Evolutionary conservation across 1,284 basidiomycete genomes (phyloP), one percentile per base, ranked within the genome.

Genomic region (Cryptococcus wingfieldii): DNA sequence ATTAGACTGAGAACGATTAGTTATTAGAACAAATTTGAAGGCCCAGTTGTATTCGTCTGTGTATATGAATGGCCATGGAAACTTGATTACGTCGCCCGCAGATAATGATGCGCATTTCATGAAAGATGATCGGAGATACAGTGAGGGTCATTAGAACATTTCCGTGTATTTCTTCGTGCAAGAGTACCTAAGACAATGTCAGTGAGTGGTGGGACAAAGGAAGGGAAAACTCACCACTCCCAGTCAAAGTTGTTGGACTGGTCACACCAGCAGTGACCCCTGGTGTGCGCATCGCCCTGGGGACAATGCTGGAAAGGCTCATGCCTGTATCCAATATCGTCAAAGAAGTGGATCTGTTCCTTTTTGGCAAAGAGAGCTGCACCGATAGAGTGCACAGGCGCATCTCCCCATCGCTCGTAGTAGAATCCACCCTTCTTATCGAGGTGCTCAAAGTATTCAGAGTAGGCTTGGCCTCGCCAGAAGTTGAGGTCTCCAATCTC

Each of bases 321-420:
- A 54, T 79, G 78, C 38, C 70, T 59, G 61, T 79, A 79, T 28
- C 77, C 78, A 55, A 79, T 78, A 63, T 78, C 76, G 42, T 74
- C 72, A 75, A 90, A 89, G 75, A 88, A 89, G 68, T 89, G 86
- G 18, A 90, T 79, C 68, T 89, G 83, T 56, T 86, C 81, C 71
- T 82, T 86, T 50, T 79, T 70, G 2, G 85, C 83, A 65, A 92
- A 89, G 23, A 91, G 71, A 0, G 86, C 83, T 0, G 83, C 87
- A 1, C 86, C 90, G 55, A 92, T 89, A 51, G 85, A 87, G 67
- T 91, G 89, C 8, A 92, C 82, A 4, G 89, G 90, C 8, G 91
- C 90, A 70, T 93, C 90, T 51, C 90, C 90, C 82, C 76, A 77
- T 59, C 76, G 66, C 55, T 91, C 89, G 66, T 90, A 90, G 71